These are phyloP conservation scores for Bjerkandera adusta DNA, from an alignment of 1,284 basidiomycete species.

Conservation along the genomic window DNA sequence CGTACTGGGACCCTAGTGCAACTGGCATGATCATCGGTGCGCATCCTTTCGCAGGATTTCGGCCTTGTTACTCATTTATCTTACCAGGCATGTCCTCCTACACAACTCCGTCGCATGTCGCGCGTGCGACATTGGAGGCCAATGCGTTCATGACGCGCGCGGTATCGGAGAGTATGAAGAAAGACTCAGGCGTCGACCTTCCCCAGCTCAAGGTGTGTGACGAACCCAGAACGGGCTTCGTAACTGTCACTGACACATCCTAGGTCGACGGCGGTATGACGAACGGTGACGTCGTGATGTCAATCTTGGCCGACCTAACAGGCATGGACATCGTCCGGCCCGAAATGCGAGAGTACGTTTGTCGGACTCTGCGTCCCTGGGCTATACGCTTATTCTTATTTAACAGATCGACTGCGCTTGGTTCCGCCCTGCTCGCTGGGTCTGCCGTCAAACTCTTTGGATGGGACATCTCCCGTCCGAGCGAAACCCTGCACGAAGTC, in stretches of 20 bases:
- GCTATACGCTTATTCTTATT: slow-evolving; percentile 7
- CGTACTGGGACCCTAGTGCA: slow-evolving; percentile 90
- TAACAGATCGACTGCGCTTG: slow-evolving; percentile 90
- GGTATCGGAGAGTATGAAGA: slow-evolving; percentile 91
- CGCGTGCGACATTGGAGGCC: slow-evolving; percentile 91
- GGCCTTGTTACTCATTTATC: too few species aligned
- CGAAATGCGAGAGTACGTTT: slow-evolving; percentile 94
- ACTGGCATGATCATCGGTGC: slow-evolving; percentile 80
- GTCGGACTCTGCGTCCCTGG: slow-evolving; percentile 28
- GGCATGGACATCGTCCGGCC: slow-evolving; percentile 92
- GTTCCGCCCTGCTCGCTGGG: slow-evolving; percentile 95
- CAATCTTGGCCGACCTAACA: slow-evolving; percentile 89
- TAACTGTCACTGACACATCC: not conserved
- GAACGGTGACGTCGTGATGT: slow-evolving; percentile 89
- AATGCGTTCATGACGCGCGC: slow-evolving; percentile 90
- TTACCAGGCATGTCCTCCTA: slow-evolving; percentile 77
- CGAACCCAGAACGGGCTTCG: too few species aligned
- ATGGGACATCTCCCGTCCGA: slow-evolving; percentile 89
- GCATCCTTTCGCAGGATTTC: slow-evolving; percentile 10
- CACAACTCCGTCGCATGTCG: slow-evolving; percentile 92
- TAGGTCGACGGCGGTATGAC: slow-evolving; percentile 92
- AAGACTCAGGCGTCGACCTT: slow-evolving; percentile 75
- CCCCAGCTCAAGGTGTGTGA: slow-evolving; percentile 63
- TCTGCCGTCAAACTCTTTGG: slow-evolving; percentile 87
- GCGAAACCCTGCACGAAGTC: slow-evolving; percentile 86